These are phyloP conservation scores for Flaveria sonorensis DNA, from an alignment of 129 eudicot genomes.

Conservation along the genomic window DNA sequence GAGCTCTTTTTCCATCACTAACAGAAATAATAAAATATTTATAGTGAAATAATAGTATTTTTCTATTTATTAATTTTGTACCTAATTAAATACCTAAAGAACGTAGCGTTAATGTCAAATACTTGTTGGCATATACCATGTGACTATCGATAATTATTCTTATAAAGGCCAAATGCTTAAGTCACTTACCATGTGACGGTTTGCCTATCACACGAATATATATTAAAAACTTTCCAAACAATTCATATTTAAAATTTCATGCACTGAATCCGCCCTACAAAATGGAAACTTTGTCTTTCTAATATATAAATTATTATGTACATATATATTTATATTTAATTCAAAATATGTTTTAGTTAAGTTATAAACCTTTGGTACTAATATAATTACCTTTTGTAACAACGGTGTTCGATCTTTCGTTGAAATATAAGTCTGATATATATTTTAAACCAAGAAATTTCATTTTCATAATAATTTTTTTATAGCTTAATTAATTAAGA, in stretches of 20 bases:
- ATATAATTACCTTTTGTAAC: no score
- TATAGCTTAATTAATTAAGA: neutral
- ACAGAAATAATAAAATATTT: no score
- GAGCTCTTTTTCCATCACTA: no score
- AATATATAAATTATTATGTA: neutral
- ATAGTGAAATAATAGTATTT: no score
- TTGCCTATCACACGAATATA: conserved; percentile 14
- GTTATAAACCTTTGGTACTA: no score
- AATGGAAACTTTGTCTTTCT: conserved; percentile 21
- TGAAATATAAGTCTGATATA: neutral
- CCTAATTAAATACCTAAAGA: neutral
- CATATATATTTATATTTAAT: no score
- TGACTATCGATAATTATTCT: neutral
- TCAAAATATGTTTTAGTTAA: no score
- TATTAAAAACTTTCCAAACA: conserved; percentile 1
- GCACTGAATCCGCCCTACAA: conserved; percentile 25
- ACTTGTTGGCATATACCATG: conserved; percentile 13
- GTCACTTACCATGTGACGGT: conserved; percentile 21
- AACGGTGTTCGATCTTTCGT: no score
- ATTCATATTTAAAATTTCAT: neutral
- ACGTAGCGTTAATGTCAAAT: conserved; percentile 8
- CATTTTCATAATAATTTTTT: neutral
- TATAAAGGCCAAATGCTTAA: neutral
- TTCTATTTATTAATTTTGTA: neutral
- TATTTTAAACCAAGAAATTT: neutral